Percentiles rank a stretch among this genome's conserved stretches.
These are phyloP conservation scores for Plectosphaerella cucumerina DNA, from an alignment of 2,329 filamentous ascomycete genomes.

Conservation along the genomic window DNA sequence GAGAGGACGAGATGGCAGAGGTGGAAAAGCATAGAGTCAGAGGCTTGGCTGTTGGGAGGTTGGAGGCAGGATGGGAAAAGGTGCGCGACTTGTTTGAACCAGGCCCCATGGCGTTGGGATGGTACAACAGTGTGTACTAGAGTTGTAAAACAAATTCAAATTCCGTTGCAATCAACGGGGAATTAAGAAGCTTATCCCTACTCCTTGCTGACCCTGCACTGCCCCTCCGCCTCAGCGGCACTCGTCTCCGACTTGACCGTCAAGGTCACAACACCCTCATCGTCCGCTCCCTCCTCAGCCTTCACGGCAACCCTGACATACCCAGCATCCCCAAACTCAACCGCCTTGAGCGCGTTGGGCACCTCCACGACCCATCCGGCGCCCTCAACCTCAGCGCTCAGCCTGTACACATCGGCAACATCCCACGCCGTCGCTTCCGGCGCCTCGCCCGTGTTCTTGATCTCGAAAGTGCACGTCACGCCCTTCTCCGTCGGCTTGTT, in stretches of 20 bases:
- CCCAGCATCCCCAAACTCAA: constrained; percentile 30
- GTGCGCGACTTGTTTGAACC: constrained; percentile 5
- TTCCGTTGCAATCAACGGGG: too few relatives aligned
- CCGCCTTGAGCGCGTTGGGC: constrained; percentile 33
- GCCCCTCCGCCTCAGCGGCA: constrained; percentile 18
- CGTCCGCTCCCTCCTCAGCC: constrained; percentile 22
- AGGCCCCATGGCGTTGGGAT: constrained; percentile 1
- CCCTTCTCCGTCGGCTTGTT: constrained; percentile 25
- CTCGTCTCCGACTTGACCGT: constrained; percentile 43
- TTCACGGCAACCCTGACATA: constrained; percentile 36
- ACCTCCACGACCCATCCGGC: constrained; percentile 42
- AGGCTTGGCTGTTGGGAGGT: background rate
- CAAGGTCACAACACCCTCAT: constrained; percentile 33
- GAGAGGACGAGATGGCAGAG: background rate
- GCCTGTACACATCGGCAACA: constrained; percentile 37
- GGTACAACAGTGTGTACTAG: constrained; percentile 1
- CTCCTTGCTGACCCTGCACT: constrained; percentile 26
- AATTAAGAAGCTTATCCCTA: background rate
- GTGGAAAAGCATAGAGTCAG: constrained; percentile 1
- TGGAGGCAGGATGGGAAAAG: constrained; percentile 4
- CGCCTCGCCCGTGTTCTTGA: constrained; percentile 39
- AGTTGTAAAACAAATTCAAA: background rate
- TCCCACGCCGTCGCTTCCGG: background rate
- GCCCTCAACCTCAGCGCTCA: constrained; percentile 37
- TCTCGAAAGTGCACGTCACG: constrained; percentile 39